Evolutionary conservation across 768 basidiomycete species (phyloP).

Genomic region (Xerocomus potaroensis): DNA sequence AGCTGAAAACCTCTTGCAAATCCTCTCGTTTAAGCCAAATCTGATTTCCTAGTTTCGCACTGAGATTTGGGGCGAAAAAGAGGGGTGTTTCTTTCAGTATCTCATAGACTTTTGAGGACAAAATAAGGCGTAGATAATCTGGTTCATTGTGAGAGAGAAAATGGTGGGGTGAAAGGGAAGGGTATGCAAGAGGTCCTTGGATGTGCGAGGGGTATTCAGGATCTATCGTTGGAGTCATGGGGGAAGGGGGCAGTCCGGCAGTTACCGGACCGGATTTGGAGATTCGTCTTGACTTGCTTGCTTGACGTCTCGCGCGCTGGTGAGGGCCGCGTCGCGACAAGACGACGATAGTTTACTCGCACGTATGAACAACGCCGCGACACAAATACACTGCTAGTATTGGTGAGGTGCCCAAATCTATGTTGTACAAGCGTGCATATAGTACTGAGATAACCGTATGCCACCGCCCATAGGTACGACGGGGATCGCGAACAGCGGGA

Average conservation of each 20-base stretch:
- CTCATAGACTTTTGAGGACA: slow-evolving; percentile 89
- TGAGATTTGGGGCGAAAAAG: slow-evolving; percentile 81
- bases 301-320: neutral
- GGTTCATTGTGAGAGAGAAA: slow-evolving; percentile 65
- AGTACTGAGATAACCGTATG: slow-evolving; percentile 20
- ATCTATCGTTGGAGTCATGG: slow-evolving; percentile 38
- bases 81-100: slow-evolving; percentile 88
- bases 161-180: slow-evolving; percentile 62
- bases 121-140: slow-evolving; percentile 84
- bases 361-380: too few species aligned
- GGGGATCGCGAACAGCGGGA: slow-evolving; percentile 13
- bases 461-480: slow-evolving; percentile 1
- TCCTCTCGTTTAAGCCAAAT: slow-evolving; percentile 98
- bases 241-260: slow-evolving; percentile 1
- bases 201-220: slow-evolving; percentile 67
- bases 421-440: too few species aligned
- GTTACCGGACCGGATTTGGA: slow-evolving; percentile 21
- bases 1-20: slow-evolving; percentile 95
- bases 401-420: too few species aligned
- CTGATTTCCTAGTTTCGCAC: slow-evolving; percentile 82
- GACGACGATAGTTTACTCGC: neutral
- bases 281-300: neutral
- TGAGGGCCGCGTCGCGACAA: slow-evolving; percentile 2
- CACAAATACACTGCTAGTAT: too few species aligned
- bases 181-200: slow-evolving; percentile 62